These are phyloP conservation scores for Trichoderma endophyticum DNA, from an alignment of 2,329 filamentous ascomycete species.

Conservation along the genomic window DNA sequence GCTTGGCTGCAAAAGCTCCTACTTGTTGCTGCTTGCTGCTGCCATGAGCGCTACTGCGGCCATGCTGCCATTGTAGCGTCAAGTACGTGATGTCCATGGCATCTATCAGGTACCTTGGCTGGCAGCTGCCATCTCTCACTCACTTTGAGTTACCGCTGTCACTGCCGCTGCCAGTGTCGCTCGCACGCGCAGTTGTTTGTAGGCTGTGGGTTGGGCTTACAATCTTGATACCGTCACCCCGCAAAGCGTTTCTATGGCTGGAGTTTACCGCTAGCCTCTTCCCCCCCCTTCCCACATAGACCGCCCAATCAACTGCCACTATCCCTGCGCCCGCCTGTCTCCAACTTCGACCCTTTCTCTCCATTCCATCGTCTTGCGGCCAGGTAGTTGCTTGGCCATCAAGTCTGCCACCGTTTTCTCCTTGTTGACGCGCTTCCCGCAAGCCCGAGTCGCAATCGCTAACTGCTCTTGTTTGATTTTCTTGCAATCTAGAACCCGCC, in stretches of 20 bases:
- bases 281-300: not conserved
- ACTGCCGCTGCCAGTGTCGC: not conserved
- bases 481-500: constrained; percentile 45
- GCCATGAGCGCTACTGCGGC: not conserved
- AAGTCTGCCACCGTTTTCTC: not conserved
- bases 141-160: not conserved
- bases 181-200: not conserved
- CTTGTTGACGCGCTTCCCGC: not conserved
- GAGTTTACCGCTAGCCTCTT: constrained; percentile 2
- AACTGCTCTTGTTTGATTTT: not conserved
- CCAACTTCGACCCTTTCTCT: constrained; percentile 11
- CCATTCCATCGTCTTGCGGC: not conserved
- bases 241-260: constrained; percentile 2
- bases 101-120: not conserved
- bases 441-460: not conserved
- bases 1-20: not conserved
- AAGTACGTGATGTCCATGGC: not conserved
- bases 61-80: not conserved
- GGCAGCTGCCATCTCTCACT: not conserved
- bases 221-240: constrained; percentile 12
- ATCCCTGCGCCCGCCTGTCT: constrained; percentile 13
- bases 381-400: not conserved
- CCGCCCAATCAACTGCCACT: constrained; percentile 11
- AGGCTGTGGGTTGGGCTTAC: not conserved
- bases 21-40: not conserved